Conservation (phyloP, 2,329 filamentous ascomycete genomes). For the Curvularia lunata region DNA sequence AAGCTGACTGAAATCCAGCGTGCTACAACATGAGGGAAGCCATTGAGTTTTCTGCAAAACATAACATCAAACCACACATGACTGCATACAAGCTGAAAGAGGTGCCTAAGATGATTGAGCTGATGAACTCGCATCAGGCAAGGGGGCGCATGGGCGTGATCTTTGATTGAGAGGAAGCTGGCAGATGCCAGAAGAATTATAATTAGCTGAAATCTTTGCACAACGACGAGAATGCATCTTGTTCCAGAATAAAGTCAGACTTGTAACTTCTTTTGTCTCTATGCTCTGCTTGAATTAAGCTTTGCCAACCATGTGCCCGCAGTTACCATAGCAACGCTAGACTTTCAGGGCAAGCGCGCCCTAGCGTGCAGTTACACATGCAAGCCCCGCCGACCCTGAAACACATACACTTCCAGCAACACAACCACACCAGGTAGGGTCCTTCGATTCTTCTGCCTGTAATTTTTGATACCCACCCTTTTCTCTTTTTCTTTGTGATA, state of each 20-base stretch:
- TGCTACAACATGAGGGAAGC: conserved; percentile 44
- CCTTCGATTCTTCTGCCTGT: conserved; percentile 4
- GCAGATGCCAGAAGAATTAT: not conserved
- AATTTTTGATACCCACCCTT: conserved; percentile 10
- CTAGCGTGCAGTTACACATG: conserved; percentile 22
- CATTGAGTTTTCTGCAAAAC: conserved; percentile 45
- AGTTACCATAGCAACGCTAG: conserved; percentile 29
- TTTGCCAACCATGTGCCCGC: not conserved
- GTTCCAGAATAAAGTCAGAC: not conserved
- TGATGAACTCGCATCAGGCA: conserved; percentile 43
- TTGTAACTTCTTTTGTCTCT: not conserved
- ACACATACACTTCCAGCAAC: conserved; percentile 27
- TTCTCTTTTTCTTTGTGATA: conserved; percentile 35
- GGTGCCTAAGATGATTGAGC: conserved; percentile 44
- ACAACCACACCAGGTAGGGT: conserved; percentile 25
- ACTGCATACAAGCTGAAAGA: conserved; percentile 40
- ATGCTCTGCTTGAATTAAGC: not conserved
- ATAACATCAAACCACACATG: conserved; percentile 42
- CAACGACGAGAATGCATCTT: not conserved
- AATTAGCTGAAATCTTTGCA: too few species aligned
- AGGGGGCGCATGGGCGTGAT: conserved; percentile 42
- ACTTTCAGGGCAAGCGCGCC: conserved; percentile 24
- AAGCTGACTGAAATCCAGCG: conserved; percentile 53
- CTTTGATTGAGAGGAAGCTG: conserved; percentile 23
- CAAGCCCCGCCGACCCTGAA: conserved; percentile 25